Evolutionary conservation across 2,329 filamentous ascomycete genomes (phyloP).

Genomic region (Chaetomiaceae sp.): DNA sequence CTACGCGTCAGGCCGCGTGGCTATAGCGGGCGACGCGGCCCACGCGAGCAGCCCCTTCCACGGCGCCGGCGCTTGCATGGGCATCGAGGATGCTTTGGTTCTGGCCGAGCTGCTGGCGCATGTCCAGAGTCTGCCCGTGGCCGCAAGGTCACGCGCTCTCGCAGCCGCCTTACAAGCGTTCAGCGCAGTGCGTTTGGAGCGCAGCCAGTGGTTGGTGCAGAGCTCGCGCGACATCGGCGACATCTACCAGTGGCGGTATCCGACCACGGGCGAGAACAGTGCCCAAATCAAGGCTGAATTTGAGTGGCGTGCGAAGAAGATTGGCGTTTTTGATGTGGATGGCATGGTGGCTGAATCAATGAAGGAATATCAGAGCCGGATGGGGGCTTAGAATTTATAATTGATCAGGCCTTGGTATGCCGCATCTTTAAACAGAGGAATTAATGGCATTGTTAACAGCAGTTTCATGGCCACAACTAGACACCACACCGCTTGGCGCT

Average conservation of each 20-base stretch:
- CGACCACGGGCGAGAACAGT: constrained; percentile 30
- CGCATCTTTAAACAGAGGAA: no score
- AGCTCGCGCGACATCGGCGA: constrained; percentile 35
- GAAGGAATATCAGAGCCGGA: no score
- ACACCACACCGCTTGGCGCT: no score
- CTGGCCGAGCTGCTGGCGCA: constrained; percentile 36
- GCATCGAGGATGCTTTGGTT: constrained; percentile 50
- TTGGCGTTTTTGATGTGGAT: constrained; percentile 36
- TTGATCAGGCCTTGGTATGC: no score
- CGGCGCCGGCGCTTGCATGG: constrained; percentile 52
- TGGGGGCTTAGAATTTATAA: no score
- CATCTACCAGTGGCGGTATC: constrained; percentile 35
- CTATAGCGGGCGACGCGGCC: constrained; percentile 53
- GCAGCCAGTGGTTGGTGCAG: constrained; percentile 41
- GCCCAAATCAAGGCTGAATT: constrained; percentile 34
- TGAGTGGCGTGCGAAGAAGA: constrained; percentile 31
- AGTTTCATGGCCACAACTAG: no score
- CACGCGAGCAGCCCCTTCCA: constrained; percentile 53
- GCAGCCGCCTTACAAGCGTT: constrained; percentile 36
- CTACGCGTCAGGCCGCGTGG: constrained; percentile 42
- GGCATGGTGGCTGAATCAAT: constrained; percentile 30
- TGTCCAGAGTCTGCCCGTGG: neutral
- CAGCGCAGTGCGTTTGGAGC: constrained; percentile 33
- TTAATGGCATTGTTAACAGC: no score
- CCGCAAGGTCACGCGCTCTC: no score